Conservation (phyloP, 2,329 filamentous ascomycete genomes). For the Ilyonectria destructans region DNA sequence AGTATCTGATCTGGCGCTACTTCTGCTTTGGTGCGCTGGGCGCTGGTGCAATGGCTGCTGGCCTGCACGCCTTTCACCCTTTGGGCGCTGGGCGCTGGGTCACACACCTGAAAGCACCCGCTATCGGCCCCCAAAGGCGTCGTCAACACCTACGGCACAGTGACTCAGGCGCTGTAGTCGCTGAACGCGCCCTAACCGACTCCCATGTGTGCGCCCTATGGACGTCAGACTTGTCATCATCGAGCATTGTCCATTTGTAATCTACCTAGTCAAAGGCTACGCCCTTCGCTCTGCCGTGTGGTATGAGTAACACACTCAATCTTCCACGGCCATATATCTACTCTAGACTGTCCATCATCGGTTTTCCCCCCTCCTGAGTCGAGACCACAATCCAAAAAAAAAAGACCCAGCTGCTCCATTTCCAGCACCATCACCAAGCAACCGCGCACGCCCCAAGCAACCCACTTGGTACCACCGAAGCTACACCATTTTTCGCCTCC, state of each 20-base stretch:
- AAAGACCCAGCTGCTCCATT: constrained; percentile 21
- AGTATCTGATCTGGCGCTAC: constrained; percentile 23
- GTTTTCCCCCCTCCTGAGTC: constrained; percentile 12
- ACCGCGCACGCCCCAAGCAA: constrained; percentile 22
- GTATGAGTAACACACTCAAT: constrained; percentile 15
- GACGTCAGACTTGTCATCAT: background rate
- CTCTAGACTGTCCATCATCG: constrained; percentile 15
- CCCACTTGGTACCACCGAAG: constrained; percentile 31
- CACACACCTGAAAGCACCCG: constrained; percentile 6
- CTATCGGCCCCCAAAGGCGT: constrained; percentile 13
- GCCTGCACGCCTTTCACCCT: constrained; percentile 15
- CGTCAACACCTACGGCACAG: constrained; percentile 11
- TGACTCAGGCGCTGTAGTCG: constrained; percentile 16
- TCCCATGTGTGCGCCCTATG: constrained; percentile 9
- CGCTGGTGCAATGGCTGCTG: constrained; percentile 15
- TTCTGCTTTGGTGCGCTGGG: constrained; percentile 8
- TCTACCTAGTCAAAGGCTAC: background rate
- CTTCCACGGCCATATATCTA: constrained; percentile 12
- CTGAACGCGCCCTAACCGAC: constrained; percentile 2
- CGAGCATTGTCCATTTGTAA: constrained; percentile 4
- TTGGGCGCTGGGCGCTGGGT: constrained; percentile 1
- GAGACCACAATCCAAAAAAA: constrained; percentile 27
- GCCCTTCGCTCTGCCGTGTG: constrained; percentile 1
- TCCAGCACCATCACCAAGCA: constrained; percentile 22
- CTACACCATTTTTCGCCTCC: constrained; percentile 28